phyloP scores from a whole-genome alignment of 2,329 filamentous ascomycete genomes.

The Aspergillus chevalieri region DNA sequence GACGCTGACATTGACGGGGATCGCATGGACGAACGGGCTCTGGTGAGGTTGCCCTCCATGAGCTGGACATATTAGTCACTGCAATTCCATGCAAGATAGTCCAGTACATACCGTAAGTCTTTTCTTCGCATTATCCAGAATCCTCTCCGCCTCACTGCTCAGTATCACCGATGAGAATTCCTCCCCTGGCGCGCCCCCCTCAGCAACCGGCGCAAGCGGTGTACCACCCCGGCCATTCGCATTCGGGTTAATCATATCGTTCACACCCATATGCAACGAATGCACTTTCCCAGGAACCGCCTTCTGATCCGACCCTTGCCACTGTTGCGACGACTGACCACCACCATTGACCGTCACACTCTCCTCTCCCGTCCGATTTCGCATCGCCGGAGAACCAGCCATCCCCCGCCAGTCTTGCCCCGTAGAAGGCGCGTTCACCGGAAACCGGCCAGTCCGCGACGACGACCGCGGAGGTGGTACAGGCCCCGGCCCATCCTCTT shows the following conservation, averaged over 20 bases:
- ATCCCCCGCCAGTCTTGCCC: conserved; percentile 4
- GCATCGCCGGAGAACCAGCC: conserved; percentile 13
- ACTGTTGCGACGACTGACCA: neutral
- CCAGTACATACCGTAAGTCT: conserved; percentile 65
- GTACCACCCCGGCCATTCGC: conserved; percentile 14
- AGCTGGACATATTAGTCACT: conserved; percentile 49
- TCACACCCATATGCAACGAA: conserved; percentile 2
- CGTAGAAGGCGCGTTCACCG: conserved; percentile 1
- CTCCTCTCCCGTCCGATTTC: neutral
- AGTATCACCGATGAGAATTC: conserved; percentile 66
- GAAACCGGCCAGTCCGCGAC: conserved; percentile 11
- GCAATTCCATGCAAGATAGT: neutral
- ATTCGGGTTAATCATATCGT: conserved; percentile 1
- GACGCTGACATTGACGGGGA: conserved; percentile 46
- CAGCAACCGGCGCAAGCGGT: conserved; percentile 33
- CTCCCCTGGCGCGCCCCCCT: conserved; percentile 47
- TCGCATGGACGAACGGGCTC: conserved; percentile 65
- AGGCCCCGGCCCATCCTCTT: conserved; percentile 29
- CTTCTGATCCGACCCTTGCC: conserved; percentile 9
- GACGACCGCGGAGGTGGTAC: conserved; percentile 11
- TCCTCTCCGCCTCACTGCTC: conserved; percentile 78
- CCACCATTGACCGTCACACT: neutral
- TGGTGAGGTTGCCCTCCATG: conserved; percentile 85
- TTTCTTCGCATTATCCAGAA: conserved; percentile 86
- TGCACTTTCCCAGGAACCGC: conserved; percentile 4